Percentiles rank a stretch among this genome's conserved stretches.
Evolutionary conservation across 2,329 filamentous ascomycete species (phyloP).

Genomic region (Piedraia hortae): DNA sequence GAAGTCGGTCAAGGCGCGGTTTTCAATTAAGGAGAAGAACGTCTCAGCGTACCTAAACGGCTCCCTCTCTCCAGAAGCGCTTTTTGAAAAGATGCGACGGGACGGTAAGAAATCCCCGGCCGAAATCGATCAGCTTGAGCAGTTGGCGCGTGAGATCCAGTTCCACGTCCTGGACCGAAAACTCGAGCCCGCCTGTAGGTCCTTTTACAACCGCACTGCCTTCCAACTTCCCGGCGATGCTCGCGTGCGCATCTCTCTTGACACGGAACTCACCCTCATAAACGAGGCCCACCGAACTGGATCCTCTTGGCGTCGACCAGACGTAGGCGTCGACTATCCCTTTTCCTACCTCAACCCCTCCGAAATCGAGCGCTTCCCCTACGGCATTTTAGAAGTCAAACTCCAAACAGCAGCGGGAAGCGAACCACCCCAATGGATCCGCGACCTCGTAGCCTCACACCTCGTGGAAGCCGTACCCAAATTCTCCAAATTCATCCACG

Average conservation of each 20-base stretch:
- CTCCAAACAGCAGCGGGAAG: slow-evolving; percentile 87
- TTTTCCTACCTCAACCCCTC: slow-evolving; percentile 67
- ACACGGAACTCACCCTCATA: slow-evolving; percentile 84
- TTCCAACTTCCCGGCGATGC: slow-evolving; percentile 94
- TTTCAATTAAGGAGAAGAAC: slow-evolving; percentile 87
- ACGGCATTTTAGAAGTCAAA: slow-evolving; percentile 90
- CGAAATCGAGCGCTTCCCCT: slow-evolving; percentile 78
- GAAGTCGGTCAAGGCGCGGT: slow-evolving; percentile 94
- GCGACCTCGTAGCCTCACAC: slow-evolving; percentile 74
- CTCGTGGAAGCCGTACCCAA: slow-evolving; percentile 96
- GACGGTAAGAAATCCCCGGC: slow-evolving; percentile 85
- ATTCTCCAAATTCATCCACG: slow-evolving; percentile 98
- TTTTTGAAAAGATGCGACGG: slow-evolving; percentile 91
- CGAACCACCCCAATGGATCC: slow-evolving; percentile 88
- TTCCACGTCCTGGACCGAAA: slow-evolving; percentile 74
- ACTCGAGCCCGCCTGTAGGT: slow-evolving; percentile 69
- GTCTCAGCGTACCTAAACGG: slow-evolving; percentile 76
- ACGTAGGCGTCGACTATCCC: slow-evolving; percentile 88
- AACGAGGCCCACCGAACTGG: slow-evolving; percentile 82
- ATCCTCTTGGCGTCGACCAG: slow-evolving; percentile 85
- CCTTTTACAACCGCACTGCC: slow-evolving; percentile 93
- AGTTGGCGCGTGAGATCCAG: slow-evolving; percentile 72
- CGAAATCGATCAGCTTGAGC: slow-evolving; percentile 73
- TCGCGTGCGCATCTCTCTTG: slow-evolving; percentile 81
- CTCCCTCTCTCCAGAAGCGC: slow-evolving; percentile 53